Base-by-base conservation (phyloP, 208 protist species). In the Zelonia costaricensis region DNA sequence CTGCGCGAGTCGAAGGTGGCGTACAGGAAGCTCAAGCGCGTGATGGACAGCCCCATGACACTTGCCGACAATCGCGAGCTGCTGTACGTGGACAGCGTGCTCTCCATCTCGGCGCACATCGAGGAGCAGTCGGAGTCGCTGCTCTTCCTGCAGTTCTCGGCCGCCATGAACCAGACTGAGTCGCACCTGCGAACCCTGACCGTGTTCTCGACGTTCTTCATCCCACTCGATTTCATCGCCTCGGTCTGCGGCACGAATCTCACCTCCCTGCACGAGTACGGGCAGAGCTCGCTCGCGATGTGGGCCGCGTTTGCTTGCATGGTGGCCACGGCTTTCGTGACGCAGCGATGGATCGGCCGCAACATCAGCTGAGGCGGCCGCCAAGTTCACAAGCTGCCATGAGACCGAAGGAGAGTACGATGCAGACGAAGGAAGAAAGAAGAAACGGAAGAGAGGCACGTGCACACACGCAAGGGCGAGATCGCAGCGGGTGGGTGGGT, bases 121-220 rank as follows among this genome's bases (percentile, higher is more conserved):
- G 72, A 87, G 52, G 79, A 88, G 46, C 82, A 87, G 43, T 77
- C 85, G 1, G 68, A 63, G 48, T 84, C 79, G 20, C 62, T 88
- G 12, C 49, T 86, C 18, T 68, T 76, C 23, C 73, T 88, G 5
- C 79, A 88, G 61, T 80, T 92, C 39, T 80, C 63, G 12, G 67
- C 78, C 0, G 78, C 82, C 22, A 78, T 78, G 61, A 81, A 83
- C 45, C 59, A 77, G 36, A 70, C 83, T 38, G 74, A 84, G 59
- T 56, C 58, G n/a, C 70, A 87, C 43, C 55, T 88, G 48, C 74
- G 79, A 28, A 79, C 78, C 3, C 71, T 88, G 6, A 85, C 85
- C 10, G 61, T 88, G 27, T 92, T 92, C 47, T 82, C 70, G 16
- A 87, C 76, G 6, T 51, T 84, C 9, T 88, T 88, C 48, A 84